Percentiles rank a stretch among this genome's conserved stretches.
These are phyloP conservation scores for Talaromyces rugulosus DNA, from an alignment of 2,329 filamentous ascomycete species.

Conservation along the genomic window DNA sequence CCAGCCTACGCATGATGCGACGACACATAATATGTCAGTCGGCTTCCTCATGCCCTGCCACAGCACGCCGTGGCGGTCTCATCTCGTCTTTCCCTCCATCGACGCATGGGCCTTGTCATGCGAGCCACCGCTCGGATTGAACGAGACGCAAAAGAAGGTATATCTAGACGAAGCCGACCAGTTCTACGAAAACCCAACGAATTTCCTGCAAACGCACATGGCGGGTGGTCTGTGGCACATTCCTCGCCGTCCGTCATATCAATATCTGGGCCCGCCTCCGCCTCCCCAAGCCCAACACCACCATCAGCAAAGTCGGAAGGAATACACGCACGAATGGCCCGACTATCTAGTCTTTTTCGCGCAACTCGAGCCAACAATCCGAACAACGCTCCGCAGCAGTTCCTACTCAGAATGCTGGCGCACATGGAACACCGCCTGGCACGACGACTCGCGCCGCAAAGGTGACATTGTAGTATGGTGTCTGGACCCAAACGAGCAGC, in stretches of 20 bases:
- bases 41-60: conserved; percentile 95
- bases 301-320: conserved; percentile 5
- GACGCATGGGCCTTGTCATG: conserved; percentile 82
- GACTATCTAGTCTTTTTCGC: conserved; percentile 54
- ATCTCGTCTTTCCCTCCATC: conserved; percentile 71
- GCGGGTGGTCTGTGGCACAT: conserved; percentile 31
- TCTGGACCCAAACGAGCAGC: conserved; percentile 33
- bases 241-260: conserved; percentile 31
- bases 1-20: conserved; percentile 14
- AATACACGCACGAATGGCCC: conserved; percentile 37
- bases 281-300: conserved; percentile 3
- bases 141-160: conserved; percentile 52
- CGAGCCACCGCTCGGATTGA: conserved; percentile 75
- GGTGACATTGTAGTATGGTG: conserved; percentile 64
- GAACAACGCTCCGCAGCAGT: conserved; percentile 38
- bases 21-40: conserved; percentile 45
- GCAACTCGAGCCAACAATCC: conserved; percentile 51
- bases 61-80: conserved; percentile 89
- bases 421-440: conserved; percentile 58
- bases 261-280: conserved; percentile 5
- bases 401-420: conserved; percentile 57
- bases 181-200: conserved; percentile 68
- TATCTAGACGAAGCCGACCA: conserved; percentile 89
- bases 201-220: conserved; percentile 58
- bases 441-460: conserved; percentile 57